Conservation (phyloP, 495 filamentous ascomycete genomes). For the Penicillium nucicola region DNA sequence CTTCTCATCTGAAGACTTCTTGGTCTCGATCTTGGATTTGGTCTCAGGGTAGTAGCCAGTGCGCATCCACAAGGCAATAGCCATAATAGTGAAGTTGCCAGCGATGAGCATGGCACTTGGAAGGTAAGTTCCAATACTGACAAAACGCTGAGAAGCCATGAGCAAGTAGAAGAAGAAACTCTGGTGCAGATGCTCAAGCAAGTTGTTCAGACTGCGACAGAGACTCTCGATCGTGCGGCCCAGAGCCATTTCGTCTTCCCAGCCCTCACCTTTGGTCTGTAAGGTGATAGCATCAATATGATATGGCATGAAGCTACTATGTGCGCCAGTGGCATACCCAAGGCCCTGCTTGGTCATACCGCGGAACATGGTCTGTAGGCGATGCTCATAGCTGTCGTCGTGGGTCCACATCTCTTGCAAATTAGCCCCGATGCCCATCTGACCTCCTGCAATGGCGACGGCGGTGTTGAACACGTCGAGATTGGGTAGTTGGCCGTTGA, state of each 20-base stretch:
- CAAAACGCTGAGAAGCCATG: constrained; percentile 85
- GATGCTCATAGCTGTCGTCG: constrained; percentile 73
- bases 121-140: constrained; percentile 96
- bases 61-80: constrained; percentile 86
- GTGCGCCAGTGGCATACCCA: constrained; percentile 85
- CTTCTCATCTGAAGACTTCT: constrained; percentile 21
- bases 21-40: constrained; percentile 17
- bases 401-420: constrained; percentile 89
- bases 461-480: constrained; percentile 94
- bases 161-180: constrained; percentile 99
- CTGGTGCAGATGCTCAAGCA: constrained; percentile 95
- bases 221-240: constrained; percentile 85
- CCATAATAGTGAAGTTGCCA: constrained; percentile 91
- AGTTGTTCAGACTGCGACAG: constrained; percentile 89
- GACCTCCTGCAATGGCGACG: constrained; percentile 79
- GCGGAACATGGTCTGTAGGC: constrained; percentile 84
- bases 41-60: constrained; percentile 56
- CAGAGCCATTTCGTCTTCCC: constrained; percentile 96
- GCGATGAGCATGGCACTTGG: constrained; percentile 96
- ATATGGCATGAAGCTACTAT: constrained; percentile 95
- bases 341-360: constrained; percentile 92
- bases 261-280: constrained; percentile 82
- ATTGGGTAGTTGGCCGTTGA: constrained; percentile 94
- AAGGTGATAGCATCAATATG: constrained; percentile 96
- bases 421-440: constrained; percentile 82